Conservation (phyloP, 176 grass and related monocot species). For the Triticum turgidum region DNA sequence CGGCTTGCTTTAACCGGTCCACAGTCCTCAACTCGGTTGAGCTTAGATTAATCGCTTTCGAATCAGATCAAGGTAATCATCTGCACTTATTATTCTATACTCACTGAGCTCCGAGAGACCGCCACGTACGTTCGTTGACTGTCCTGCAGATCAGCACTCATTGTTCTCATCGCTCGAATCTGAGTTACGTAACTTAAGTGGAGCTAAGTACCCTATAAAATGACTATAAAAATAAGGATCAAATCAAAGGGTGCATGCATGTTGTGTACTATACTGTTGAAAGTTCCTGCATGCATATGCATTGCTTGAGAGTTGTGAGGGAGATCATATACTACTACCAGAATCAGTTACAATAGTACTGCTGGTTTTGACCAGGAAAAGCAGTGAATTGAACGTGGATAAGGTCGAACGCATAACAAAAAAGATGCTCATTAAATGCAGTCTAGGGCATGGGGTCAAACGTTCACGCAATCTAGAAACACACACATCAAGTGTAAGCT, state of each 20-base stretch:
- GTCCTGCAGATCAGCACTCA: not conserved
- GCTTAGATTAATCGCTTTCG: not conserved
- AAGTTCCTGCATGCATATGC: not conserved
- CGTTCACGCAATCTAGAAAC: not conserved
- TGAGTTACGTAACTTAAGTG: not conserved
- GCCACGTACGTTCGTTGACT: not conserved
- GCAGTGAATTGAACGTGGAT: not conserved
- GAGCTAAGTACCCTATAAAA: not conserved
- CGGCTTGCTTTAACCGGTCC: not conserved
- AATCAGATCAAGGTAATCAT: conserved; percentile 9
- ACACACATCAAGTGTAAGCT: not conserved
- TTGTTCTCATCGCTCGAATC: not conserved
- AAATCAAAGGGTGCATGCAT: not conserved
- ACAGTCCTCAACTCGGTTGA: not conserved
- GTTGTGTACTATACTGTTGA: not conserved
- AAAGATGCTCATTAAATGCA: not conserved
- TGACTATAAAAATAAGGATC: not conserved
- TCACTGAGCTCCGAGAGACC: not conserved
- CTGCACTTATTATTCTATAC: not conserved
- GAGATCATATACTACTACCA: not conserved
- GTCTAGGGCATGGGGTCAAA: not conserved
- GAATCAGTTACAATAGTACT: not conserved
- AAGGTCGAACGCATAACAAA: not conserved
- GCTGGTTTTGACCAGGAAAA: not conserved
- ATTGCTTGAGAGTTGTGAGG: not conserved